Evolutionary conservation across 2,329 filamentous ascomycete species (phyloP), one percentile per base, ranked within the genome.

Genomic region (Capronia epimyces): DNA sequence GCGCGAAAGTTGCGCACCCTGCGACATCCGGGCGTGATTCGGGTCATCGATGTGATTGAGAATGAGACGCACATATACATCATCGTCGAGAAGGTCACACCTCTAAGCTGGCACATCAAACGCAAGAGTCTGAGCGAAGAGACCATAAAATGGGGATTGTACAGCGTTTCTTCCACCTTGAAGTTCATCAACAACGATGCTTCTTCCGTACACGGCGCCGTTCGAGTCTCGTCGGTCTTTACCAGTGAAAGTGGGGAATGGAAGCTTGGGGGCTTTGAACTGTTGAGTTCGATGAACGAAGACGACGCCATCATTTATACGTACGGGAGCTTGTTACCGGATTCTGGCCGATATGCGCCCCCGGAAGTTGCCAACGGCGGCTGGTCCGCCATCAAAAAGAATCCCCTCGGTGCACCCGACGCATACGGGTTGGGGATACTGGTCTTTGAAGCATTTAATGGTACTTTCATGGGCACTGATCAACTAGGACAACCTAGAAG

Each of bases 121-220:
- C 78, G 91, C 61, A 90, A 88, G 72, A 93, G 87, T 65, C 69
- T 97, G 55, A 89, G 83, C 53, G 84, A 89, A 34, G 93, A 97
- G 73, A 97, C 91, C 1, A 81, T 93, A 42, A 98, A 96, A 81
- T 98, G 93, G 93, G 93, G 93, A 0, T 71, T 98, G 34, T 87
- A 89, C 68, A 87, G 82, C 62, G 75, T 97, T 57, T 89, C 93
- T 60, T 87, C 89, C 66, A 97, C 93, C 0, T 71, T 97, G 60
- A 95, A 93, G 64, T 98, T 98, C 65, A 88, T 98, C 67, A 98
- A 98, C 64, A 83, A 87, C 42, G 93, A 98, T 60, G 93, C 90
- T 2, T 78, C 85, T 2, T 96, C 90, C 0, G 86, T 98, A 45
- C 93, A 98, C 63, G 93, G 90, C 43, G 88, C 82, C 62, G 75